Evolutionary conservation across 768 basidiomycete genomes (phyloP).

Genomic region (Termitomyces eurrhizus): DNA sequence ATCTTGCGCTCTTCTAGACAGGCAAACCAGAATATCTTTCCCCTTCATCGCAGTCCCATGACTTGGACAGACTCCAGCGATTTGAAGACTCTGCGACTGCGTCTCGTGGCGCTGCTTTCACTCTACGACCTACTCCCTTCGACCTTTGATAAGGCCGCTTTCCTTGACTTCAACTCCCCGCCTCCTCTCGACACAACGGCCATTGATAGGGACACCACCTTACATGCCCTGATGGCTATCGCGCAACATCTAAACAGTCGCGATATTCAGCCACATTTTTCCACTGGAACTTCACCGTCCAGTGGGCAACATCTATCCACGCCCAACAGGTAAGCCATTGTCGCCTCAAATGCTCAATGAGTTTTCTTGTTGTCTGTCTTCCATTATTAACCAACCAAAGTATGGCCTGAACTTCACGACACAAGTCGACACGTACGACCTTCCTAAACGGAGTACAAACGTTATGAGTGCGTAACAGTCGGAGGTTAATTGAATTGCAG

Average conservation of each 20-base stretch:
- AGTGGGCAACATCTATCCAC: background rate
- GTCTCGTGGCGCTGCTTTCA: slow-evolving; percentile 17
- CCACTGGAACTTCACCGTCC: background rate
- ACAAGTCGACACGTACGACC: background rate
- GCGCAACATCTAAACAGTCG: slow-evolving; percentile 11
- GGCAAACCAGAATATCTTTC: background rate
- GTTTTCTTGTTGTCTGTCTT: background rate
- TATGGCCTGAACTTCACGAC: background rate
- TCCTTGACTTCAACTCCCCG: slow-evolving; percentile 18
- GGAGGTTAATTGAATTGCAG: background rate
- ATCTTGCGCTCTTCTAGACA: background rate
- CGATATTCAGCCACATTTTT: background rate
- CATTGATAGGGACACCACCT: slow-evolving; percentile 14
- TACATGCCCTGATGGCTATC: slow-evolving; percentile 13
- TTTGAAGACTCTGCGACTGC: slow-evolving; percentile 12
- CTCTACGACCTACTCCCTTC: slow-evolving; percentile 19
- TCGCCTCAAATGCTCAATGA: background rate
- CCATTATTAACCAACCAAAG: background rate
- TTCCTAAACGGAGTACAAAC: background rate
- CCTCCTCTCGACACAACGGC: slow-evolving; percentile 12
- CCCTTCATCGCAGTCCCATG: background rate
- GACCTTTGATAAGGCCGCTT: slow-evolving; percentile 12
- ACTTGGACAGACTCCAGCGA: slow-evolving; percentile 10
- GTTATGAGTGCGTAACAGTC: slow-evolving; percentile 2
- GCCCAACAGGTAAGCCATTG: background rate